Base-by-base conservation (phyloP, 441 rosid genomes). In the Geranium incanum region DNA sequence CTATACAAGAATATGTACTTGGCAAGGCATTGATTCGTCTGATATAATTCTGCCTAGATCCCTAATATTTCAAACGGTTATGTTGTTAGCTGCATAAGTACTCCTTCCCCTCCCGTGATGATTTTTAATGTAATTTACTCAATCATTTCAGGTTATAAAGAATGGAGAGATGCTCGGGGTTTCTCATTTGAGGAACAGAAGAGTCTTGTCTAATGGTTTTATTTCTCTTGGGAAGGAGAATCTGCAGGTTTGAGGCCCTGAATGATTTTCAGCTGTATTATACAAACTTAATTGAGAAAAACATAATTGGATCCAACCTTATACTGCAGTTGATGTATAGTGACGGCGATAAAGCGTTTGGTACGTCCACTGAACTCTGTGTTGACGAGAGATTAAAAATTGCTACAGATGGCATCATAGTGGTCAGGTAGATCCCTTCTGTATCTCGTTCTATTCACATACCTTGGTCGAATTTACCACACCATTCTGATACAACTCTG, bases 91-190 rank as follows among this genome's bases (percentile, higher is more conserved):
- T 39, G 43, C 43, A 39, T 39, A 39, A 39, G 5, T 4, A 39
- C 8, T 39, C 43, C 8, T 39, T 5, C 43, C 13, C 52, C n/a
- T 55, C 7, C 9, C 2, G 33, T 59, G 64, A 59, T 8, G 8
- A 18, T 59, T 18, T 50, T 8, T 52, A 12, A 65, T 15, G 39
- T 66, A 57, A 43, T 43, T 28, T 74, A 11, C 41, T 11, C 78
- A 66, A 68, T 83, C 67, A 68, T 76, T 64, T 72, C 90, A 92
- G 97, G 99, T 94, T 75, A 92, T 94, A 75, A 94, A 89, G 82
- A 94, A 94, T 68, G 97, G 99, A 77, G 99, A 94, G 86, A 94
- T 94, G 99, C 97, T 94, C 73, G 97, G 99, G 75, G 97, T 94
- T 80, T 92, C 99, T 74, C 97, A 92, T 82, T 81, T 94, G 80